These are phyloP conservation scores for Aegilops tauschii DNA, from an alignment of 176 grass and related monocot genomes.

Conservation along the genomic window DNA sequence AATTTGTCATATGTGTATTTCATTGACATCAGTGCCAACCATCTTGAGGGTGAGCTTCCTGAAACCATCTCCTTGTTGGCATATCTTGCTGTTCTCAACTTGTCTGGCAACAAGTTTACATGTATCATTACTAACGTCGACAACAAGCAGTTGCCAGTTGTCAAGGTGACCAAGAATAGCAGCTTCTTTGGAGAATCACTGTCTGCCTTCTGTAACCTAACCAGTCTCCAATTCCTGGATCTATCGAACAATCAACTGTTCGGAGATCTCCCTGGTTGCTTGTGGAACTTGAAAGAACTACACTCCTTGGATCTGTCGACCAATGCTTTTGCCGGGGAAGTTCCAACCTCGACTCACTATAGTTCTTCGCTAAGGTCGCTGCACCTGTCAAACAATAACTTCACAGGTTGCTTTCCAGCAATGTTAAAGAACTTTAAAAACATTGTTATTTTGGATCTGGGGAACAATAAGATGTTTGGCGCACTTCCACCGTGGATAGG, in stretches of 20 bases:
- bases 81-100: no score
- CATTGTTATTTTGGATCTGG: not conserved
- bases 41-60: no score
- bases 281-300: slow-evolving; percentile 5
- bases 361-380: not conserved
- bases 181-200: not conserved
- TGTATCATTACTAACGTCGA: not conserved
- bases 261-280: slow-evolving; percentile 17
- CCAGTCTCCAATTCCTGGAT: not conserved
- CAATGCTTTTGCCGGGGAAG: slow-evolving; percentile 1
- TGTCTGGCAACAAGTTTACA: not conserved
- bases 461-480: not conserved
- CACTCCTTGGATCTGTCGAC: not conserved
- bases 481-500: slow-evolving; percentile 20
- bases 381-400: not conserved
- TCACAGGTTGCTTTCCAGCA: not conserved
- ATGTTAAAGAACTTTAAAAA: not conserved
- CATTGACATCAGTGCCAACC: not conserved
- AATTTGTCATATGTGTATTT: not conserved
- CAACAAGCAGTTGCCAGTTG: not conserved
- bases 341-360: not conserved
- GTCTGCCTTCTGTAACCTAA: not conserved
- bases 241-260: slow-evolving; percentile 15
- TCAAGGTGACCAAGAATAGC: not conserved
- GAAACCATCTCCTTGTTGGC: no score